Evolutionary conservation across 2,329 filamentous ascomycete species (phyloP).

Genomic region (Metarhizium humberi): DNA sequence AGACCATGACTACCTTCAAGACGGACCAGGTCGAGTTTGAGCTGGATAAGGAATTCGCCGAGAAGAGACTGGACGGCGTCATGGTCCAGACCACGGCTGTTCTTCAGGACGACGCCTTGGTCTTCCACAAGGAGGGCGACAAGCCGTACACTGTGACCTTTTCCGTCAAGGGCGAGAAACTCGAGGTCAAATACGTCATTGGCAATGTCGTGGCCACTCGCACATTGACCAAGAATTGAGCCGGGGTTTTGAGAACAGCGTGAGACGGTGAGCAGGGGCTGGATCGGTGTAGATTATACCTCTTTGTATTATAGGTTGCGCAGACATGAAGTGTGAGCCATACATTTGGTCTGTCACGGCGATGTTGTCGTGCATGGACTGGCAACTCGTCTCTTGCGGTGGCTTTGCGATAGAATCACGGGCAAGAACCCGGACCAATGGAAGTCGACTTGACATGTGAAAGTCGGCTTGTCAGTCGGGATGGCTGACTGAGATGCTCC

Average conservation of each 20-base stretch:
- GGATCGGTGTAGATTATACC: no score
- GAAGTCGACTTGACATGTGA: no score
- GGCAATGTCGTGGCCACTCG: background rate
- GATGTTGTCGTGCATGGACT: no score
- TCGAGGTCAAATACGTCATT: background rate
- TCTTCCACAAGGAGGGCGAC: slow-evolving; percentile 1
- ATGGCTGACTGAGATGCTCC: no score
- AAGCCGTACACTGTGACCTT: slow-evolving; percentile 1
- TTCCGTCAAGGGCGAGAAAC: background rate
- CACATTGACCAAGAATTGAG: background rate
- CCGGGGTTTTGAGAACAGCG: no score
- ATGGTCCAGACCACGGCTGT: background rate
- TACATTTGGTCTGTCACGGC: no score
- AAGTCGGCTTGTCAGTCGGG: no score
- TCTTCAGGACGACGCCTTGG: background rate
- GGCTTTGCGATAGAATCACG: no score
- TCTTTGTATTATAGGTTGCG: background rate
- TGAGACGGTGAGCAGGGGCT: no score
- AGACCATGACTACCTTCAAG: slow-evolving; percentile 1
- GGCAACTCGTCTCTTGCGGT: no score
- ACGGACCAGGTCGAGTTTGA: slow-evolving; percentile 1
- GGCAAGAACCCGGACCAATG: no score
- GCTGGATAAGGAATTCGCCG: slow-evolving; percentile 1
- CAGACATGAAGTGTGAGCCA: no score
- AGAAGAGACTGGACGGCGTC: background rate